A percentile compares a stretch with the other conserved stretches of the same genome.
Evolutionary conservation across 495 filamentous ascomycete genomes (phyloP).

Genomic region (Opeltia flavorubescens): DNA sequence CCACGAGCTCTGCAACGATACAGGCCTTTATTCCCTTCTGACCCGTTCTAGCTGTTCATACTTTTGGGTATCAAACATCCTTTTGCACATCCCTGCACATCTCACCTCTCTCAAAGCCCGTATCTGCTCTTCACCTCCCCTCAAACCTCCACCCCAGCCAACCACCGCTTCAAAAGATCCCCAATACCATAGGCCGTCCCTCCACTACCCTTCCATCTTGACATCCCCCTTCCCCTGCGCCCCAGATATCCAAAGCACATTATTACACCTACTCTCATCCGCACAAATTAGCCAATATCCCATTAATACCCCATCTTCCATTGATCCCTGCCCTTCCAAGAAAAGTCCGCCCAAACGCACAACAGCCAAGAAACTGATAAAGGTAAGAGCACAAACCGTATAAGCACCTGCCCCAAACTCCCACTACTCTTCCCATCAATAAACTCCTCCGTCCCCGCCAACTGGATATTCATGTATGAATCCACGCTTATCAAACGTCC

Average conservation of each 20-base stretch:
- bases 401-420: constrained; percentile 75
- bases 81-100: too few species aligned
- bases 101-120: too few species aligned
- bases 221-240: constrained; percentile 43
- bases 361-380: background rate
- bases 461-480: constrained; percentile 97
- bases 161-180: too few species aligned
- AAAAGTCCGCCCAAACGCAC: background rate
- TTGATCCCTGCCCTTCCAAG: background rate
- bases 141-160: too few species aligned
- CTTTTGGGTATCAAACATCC: too few species aligned
- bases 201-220: constrained; percentile 23
- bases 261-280: constrained; percentile 59
- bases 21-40: too few species aligned
- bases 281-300: constrained; percentile 2
- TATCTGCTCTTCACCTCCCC: too few species aligned
- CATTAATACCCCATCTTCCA: background rate
- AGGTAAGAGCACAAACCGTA: constrained; percentile 44
- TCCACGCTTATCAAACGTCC: constrained; percentile 83
- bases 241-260: constrained; percentile 78
- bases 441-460: constrained; percentile 78
- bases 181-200: too few species aligned
- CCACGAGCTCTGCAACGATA: too few species aligned
- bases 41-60: too few species aligned
- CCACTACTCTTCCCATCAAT: constrained; percentile 79